Base-by-base conservation (phyloP, 768 basidiomycete species). In the Mycena venus region DNA sequence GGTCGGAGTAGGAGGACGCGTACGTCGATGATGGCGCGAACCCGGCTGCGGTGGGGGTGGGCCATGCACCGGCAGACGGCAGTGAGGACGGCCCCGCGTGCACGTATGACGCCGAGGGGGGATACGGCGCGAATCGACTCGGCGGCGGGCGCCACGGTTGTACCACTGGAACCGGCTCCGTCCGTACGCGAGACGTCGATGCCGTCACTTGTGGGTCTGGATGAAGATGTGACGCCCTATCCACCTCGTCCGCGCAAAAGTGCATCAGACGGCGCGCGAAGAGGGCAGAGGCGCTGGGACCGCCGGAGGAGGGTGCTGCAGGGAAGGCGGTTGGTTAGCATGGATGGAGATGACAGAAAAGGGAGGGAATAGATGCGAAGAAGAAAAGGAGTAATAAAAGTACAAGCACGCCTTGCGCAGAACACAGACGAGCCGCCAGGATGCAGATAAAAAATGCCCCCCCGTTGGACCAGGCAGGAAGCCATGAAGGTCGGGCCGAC, bases 211-310 rank as follows among this genome's bases (percentile, higher is more conserved):
- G 56, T 36, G 32, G 66, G 8, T 49, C 49, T 10, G 56, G n/a
- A 9, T 72, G 74, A 58, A 67, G 40, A 29, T 68, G 75, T 9
- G 59, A 40, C 32, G 78, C 77, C 49, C 78, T 69, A 12, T 84
- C 85, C 17, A 91, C 85, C 78, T 94, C 93, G 19, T 89, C 88
- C 1, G 93, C 91, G 76, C 93, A 95, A 73, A 90, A 94, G 80
- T 97, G 96, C 93, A 98, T 98, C 34, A 98, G 86, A 38, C 95
- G 88, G 23, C 92, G 87, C 2, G 95, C 94, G 73, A 94, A 94
- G 7, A 94, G 85, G 0, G 93, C 89, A 70, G 79, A 86, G 5
- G 84, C 85, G 62, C 68, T 77, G 77, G 56, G 79, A n/a, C n/a
- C n/a, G 29, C 60, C 67, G 4, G 80, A n/a, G 68, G 51, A 42